Percentiles rank a stretch among this genome's conserved stretches.
Evolutionary conservation across 2,329 filamentous ascomycete genomes (phyloP).

Genomic region (Botrytis paeoniae): DNA sequence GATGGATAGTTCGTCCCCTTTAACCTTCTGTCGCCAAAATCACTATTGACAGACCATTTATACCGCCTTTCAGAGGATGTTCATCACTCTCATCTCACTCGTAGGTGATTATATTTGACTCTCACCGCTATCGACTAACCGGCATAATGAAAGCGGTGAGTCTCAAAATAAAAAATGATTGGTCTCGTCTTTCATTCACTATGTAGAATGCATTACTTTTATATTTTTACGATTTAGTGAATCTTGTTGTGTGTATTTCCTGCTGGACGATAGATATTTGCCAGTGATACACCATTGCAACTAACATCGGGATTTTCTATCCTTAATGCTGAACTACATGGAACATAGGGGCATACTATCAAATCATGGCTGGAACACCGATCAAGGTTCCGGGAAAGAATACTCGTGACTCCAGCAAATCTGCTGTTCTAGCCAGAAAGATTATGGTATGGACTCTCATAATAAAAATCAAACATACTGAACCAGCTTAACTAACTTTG

Average conservation of each 20-base stretch:
- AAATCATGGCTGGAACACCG: conserved; percentile 33
- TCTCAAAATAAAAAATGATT: background rate
- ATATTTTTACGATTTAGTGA: background rate
- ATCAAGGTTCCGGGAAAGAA: conserved; percentile 37
- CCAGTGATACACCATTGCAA: background rate
- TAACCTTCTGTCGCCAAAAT: background rate
- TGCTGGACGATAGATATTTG: background rate
- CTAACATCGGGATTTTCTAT: background rate
- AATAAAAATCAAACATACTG: background rate
- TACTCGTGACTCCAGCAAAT: conserved; percentile 28
- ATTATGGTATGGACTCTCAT: conserved; percentile 25
- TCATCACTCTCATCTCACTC: background rate
- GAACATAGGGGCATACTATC: background rate
- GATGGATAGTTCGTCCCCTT: background rate
- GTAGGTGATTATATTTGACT: background rate
- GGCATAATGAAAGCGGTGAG: conserved; percentile 1
- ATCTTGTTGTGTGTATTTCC: background rate
- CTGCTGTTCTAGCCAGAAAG: conserved; percentile 28
- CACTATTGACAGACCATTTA: background rate
- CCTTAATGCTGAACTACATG: background rate
- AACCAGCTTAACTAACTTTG: conserved; percentile 3
- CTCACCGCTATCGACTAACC: background rate
- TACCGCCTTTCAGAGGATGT: background rate
- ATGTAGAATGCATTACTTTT: background rate
- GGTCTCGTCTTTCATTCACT: background rate